phyloP scores from a whole-genome alignment of 768 basidiomycete species.

The Lactarius tabidus region DNA sequence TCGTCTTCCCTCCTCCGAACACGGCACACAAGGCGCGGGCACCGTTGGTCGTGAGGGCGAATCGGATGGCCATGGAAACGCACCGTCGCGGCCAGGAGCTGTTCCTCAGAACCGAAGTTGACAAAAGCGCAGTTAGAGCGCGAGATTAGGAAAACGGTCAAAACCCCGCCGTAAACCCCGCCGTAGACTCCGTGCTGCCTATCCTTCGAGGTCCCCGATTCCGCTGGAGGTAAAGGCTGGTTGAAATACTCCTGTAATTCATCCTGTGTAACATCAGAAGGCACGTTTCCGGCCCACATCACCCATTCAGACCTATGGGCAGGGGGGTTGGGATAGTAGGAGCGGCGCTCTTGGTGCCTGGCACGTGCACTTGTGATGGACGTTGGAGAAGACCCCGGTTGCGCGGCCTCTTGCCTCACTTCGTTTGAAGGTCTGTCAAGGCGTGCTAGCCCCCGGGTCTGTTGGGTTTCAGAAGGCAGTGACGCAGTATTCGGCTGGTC shows the following conservation, averaged over 20 bases:
- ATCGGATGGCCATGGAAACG: slow-evolving; percentile 70
- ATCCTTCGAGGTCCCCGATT: slow-evolving; percentile 20
- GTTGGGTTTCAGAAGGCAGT: slow-evolving; percentile 1
- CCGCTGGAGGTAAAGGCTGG: slow-evolving; percentile 29
- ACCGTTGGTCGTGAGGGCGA: slow-evolving; percentile 65
- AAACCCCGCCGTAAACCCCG: slow-evolving; percentile 53
- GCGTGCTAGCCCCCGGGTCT: background rate
- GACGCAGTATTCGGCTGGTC: background rate
- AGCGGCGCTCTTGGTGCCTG: slow-evolving; percentile 37
- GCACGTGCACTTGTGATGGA: background rate
- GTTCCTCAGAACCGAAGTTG: slow-evolving; percentile 67
- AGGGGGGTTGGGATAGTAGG: slow-evolving; percentile 69
- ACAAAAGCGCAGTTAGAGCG: slow-evolving; percentile 92
- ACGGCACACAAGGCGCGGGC: slow-evolving; percentile 79
- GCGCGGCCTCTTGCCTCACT: background rate
- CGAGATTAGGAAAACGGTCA: slow-evolving; percentile 89
- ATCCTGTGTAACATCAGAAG: slow-evolving; percentile 73
- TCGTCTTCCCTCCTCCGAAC: slow-evolving; percentile 80
- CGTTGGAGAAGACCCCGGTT: background rate
- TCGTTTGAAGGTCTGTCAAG: background rate
- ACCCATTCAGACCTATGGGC: slow-evolving; percentile 85
- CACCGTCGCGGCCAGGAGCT: slow-evolving; percentile 62
- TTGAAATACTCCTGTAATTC: slow-evolving; percentile 87
- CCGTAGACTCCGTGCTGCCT: too few relatives aligned
- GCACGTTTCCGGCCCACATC: slow-evolving; percentile 96